Base-by-base conservation (phyloP, 176 grass and related monocot species). In the Oryza glumipatula region DNA sequence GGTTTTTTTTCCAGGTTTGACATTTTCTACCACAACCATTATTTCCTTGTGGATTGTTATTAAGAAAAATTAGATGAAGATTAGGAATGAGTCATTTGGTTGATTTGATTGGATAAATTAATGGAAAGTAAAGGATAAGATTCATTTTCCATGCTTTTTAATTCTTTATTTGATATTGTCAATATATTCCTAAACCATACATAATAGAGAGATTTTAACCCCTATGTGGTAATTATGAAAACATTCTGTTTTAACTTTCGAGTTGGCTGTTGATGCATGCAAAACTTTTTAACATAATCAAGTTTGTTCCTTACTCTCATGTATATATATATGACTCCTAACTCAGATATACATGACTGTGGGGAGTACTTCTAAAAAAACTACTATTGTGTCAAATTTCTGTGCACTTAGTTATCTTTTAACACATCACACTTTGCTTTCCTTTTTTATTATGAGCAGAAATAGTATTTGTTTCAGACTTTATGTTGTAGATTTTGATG, bases 401-500 rank as follows among this genome's bases (percentile, higher is more conserved):
- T 54, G 14, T 54, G 15, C 41, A 43, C 8, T 43, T 43, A 43
- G 9, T 44, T 44, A 16, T 17, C 51, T 54, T 54, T 54, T 54
- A 17, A 54, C 6, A 7, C 52, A 21, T 58, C 52, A 58, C 52
- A 58, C 52, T 58, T 58, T 21, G 6, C 52, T 58, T 21, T 58
- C 52, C 17, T 19, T 58, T 58, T 58, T 58, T 21, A 58, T 17
- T 58, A 19, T 58, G 52, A 58, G 17, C 52, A 7, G 15, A 77
- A 52, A 47, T 36, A 36, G 32, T 77, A 36, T 74, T 58, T 14
- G 10, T 70, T 45, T 70, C 9, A 69, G 13, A 14, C 32, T 4
- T 74, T 47, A 24, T 69, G 13, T 76, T 58, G 9, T 84, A 21
- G 47, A 72, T 43, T 78, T 36, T 39, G 24, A 47, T 85, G 17